phyloP scores from a whole-genome alignment of 345 rosid species.

The Toxicodendron radicans region DNA sequence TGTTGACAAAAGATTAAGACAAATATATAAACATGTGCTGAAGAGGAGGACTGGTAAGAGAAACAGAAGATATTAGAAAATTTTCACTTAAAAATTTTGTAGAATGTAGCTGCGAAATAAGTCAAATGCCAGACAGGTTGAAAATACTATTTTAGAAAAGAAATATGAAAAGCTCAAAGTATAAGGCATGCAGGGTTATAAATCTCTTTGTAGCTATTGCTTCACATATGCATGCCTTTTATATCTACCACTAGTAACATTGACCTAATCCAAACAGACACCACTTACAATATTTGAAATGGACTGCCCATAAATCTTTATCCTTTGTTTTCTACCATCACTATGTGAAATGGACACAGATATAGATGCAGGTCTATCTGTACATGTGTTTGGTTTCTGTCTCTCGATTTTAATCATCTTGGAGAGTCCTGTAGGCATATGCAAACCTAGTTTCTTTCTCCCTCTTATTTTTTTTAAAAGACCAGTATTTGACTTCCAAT shows the following conservation, averaged over 20 bases:
- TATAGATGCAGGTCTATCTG: too few species aligned
- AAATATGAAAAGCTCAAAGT: conserved; percentile 1
- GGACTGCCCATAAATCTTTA: neutral
- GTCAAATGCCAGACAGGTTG: neutral
- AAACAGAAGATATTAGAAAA: neutral
- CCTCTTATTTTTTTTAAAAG: too few species aligned
- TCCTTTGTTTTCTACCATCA: neutral
- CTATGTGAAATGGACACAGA: neutral
- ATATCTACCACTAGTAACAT: neutral
- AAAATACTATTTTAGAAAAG: neutral
- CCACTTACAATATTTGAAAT: neutral
- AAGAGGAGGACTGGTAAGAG: conserved; percentile 4
- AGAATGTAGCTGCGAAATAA: neutral
- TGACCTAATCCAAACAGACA: neutral
- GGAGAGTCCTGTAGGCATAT: too few species aligned
- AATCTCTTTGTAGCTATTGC: neutral
- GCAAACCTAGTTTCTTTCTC: too few species aligned
- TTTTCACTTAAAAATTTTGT: neutral
- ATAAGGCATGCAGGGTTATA: neutral
- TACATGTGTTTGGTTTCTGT: too few species aligned
- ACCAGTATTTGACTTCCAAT: too few species aligned
- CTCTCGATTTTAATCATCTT: too few species aligned
- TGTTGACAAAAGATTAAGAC: conserved; percentile 4
- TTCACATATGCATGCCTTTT: neutral
- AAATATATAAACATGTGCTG: neutral